phyloP scores from a whole-genome alignment of 352 stramenopile species.

The Phytophthora citricola region DNA sequence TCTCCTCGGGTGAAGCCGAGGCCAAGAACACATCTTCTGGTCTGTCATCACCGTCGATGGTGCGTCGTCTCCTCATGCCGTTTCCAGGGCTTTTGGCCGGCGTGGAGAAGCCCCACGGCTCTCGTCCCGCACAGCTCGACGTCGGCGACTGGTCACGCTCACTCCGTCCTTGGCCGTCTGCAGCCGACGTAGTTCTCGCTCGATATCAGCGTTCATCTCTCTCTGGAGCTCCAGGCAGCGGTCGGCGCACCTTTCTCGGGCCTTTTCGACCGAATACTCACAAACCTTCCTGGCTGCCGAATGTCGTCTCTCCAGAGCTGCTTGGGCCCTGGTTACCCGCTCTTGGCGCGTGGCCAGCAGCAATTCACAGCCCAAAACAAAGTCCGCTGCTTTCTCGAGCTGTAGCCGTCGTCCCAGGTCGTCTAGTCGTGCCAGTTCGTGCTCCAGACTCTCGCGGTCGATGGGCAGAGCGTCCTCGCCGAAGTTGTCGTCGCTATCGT shows the following conservation, averaged over 20 bases:
- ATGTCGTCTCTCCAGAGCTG: conserved; percentile 38
- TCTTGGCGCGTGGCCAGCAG: conserved; percentile 29
- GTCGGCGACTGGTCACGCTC: conserved; percentile 68
- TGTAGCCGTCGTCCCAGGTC: conserved; percentile 42
- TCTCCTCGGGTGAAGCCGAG: conserved; percentile 35
- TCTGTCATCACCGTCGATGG: conserved; percentile 27
- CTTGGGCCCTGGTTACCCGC: conserved; percentile 36
- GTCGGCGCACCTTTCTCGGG: conserved; percentile 42
- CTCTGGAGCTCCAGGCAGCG: conserved; percentile 58
- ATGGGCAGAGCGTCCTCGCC: conserved; percentile 21
- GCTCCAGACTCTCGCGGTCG: conserved; percentile 39
- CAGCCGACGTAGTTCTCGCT: conserved; percentile 61
- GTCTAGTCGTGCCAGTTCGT: conserved; percentile 30
- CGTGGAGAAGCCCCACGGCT: conserved; percentile 16
- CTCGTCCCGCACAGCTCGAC: conserved; percentile 39
- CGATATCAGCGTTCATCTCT: conserved; percentile 58
- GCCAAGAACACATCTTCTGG: conserved; percentile 36
- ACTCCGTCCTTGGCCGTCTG: conserved; percentile 67
- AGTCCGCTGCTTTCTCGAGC: conserved; percentile 40
- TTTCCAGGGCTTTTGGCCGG: conserved; percentile 25
- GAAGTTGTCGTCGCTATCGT: conserved; percentile 31
- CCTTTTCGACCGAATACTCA: conserved; percentile 52
- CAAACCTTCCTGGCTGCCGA: conserved; percentile 38
- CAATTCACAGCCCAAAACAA: conserved; percentile 43
- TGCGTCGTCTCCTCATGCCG: conserved; percentile 24